Base-by-base conservation (phyloP, 179 eudicot species). In the Silene noctiflora region DNA sequence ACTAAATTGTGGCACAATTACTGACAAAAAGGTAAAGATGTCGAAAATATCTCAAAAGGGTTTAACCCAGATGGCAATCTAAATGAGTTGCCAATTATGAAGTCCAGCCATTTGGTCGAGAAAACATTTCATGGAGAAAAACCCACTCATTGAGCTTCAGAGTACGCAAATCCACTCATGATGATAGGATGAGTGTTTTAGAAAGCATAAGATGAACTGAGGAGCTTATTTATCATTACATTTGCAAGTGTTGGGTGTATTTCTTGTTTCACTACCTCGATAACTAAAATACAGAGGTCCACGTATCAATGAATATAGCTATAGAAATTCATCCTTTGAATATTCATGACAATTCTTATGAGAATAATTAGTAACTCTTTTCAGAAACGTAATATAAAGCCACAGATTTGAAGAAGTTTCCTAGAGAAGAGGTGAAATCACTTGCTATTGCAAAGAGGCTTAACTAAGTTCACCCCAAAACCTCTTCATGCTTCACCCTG, bases 21-120 rank as follows among this genome's bases (percentile, higher is more conserved):
- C 73, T 21, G 70, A 66, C 46, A 67, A 9, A 31, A 65, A 73
- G 48, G 64, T 6, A 63, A 79, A 20, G 48, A 58, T 33, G 22
- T 16, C n/a, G 8, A 71, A 70, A 9, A 55, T 55, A 35, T 13
- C 19, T 53, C 33, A 10, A 14, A 78, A 29, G 21, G 20, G 63
- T 12, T 27, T 46, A 20, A 61, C 53, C 29, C 19, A 31, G 35
- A 31, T 31, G 35, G 35, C 35, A 31, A 31, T 31, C 35, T 31
- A 31, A 1, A 31, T 31, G 35, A 31, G 35, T 31, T 31, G 35
- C 35, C 35, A 31, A 31, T 31, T 31, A 31, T 31, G 35, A 31
- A 31, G 29, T 31, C 4, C 35, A 31, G 35, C 60, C 33, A 35
- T 76, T 58, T 39, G 55, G 8, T 55, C 10, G 22, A 66, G 21